Base-by-base conservation (phyloP, 2,329 filamentous ascomycete species). In the Aspergillus ibericus region DNA sequence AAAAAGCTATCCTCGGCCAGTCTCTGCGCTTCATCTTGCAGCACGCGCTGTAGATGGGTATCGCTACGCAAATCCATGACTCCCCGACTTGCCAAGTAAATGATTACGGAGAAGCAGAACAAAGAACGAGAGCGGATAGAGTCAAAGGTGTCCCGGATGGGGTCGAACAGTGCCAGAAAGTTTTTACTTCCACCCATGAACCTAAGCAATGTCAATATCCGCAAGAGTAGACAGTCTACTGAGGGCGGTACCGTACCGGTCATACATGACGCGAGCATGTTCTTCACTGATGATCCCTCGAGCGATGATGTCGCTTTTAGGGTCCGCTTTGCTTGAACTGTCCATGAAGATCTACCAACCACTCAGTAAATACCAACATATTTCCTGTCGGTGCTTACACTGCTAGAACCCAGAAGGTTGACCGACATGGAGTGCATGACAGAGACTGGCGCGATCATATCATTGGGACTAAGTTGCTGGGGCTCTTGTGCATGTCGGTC, bases 1-100 rank as follows among this genome's bases (percentile, higher is more conserved):
- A 74, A 74, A 50, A 74, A 74, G 40, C 72, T 73, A 55, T 74
- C 72, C 59, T 74, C 72, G 0, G 72, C 72, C 18, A 74, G 60
- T 27, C 70, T 61, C 44, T 74, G 72, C 5, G 72, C 72, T 51
- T 74, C 72, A 46, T 74, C 72, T 59, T 74, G 72, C 1, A 74
- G 58, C 3, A 73, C 72, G 32, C 72, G 68, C 44, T 74, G 72
- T 59, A 74, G 60, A 48, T 74, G 70, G 0, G 62, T 71, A 22
- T 74, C 66, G 9, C 66, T 64, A 8, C 71, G 72, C 20, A 72
- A 48, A 29, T 74, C 72, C 6, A 68, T 59, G 2, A 72, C 71
- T 1, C 71, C 72, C 0, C 71, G 71, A 58, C 72, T 74, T 10
- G 72, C 70, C 3, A 74, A 59, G 49, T 73, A 74, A 20, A 74